These are phyloP conservation scores for Rubroboletus satanas DNA, from an alignment of 768 basidiomycete genomes.

Conservation along the genomic window DNA sequence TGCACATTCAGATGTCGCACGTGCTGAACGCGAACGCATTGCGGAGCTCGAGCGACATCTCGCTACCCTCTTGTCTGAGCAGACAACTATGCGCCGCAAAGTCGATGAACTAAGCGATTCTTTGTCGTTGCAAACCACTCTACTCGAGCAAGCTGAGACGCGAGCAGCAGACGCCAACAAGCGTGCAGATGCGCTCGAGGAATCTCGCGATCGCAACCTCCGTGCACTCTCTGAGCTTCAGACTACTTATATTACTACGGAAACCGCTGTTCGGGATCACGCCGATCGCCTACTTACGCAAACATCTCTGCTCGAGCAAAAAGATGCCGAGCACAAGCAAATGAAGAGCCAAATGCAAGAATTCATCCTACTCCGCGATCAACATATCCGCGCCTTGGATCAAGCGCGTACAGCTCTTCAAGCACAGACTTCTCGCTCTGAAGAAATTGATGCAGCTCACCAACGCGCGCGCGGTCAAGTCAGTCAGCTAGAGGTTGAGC, in stretches of 20 bases:
- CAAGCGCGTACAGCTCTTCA: conserved; percentile 77
- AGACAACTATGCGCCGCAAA: conserved; percentile 63
- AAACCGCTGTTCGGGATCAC: conserved; percentile 70
- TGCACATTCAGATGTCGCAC: conserved; percentile 58
- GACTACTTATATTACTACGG: conserved; percentile 53
- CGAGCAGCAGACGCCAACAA: conserved; percentile 69
- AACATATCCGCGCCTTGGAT: conserved; percentile 84
- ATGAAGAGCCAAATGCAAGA: conserved; percentile 69
- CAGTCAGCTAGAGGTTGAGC: conserved; percentile 65
- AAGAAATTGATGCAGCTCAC: conserved; percentile 75
- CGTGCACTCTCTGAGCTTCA: conserved; percentile 71
- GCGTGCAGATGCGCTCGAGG: conserved; percentile 73
- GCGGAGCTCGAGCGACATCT: conserved; percentile 71
- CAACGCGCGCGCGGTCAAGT: conserved; percentile 68
- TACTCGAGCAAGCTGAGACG: conserved; percentile 76
- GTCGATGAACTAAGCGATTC: conserved; percentile 69
- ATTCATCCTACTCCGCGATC: conserved; percentile 64
- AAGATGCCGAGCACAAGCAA: conserved; percentile 70
- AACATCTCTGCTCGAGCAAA: conserved; percentile 70
- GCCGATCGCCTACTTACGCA: conserved; percentile 69
- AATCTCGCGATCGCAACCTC: conserved; percentile 56
- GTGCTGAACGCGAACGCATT: conserved; percentile 76
- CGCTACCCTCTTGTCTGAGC: conserved; percentile 56
- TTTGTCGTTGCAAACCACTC: conserved; percentile 69
- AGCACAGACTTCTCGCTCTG: conserved; percentile 69